Base-by-base conservation (phyloP, 2,329 filamentous ascomycete species). In the Coniella vitis region DNA sequence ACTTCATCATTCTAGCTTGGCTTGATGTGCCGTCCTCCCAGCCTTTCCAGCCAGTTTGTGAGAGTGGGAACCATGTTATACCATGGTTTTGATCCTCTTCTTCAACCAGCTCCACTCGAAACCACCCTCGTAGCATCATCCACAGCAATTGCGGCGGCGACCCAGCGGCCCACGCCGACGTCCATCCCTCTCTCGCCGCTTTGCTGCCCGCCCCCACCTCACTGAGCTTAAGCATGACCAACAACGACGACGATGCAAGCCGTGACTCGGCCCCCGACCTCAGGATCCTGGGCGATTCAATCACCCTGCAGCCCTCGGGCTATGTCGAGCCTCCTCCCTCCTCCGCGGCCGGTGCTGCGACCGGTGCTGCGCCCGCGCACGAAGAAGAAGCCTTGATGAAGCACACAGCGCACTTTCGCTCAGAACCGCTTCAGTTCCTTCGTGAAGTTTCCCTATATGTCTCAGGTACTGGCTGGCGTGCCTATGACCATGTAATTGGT, bases 381-480 rank as follows among this genome's bases (percentile, higher is more conserved):
- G 77, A 77, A 53, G 86, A 90, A 58, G 78, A 84, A 61, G 82
- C 83, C 17, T 70, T 90, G 57, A 83, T 91, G 70, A 82, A 85
- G 65, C 82, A 90, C 62, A 93, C 93, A 76, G 86, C 87, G 42
- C 86, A 90, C 39, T 96, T 97, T 65, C 83, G 91, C 50, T 74
- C 78, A 36, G 79, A 82, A 55, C 81, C 81, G 25, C 66, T 84
- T 14, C 78, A 81, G 73, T 97, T 97, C 65, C 80, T 97, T 25
- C 88, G 90, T 57, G 93, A 98, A 71, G 85, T 98, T 31, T 93
- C 87, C 40, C 76, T 95, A 31, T 90, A 97, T 68, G 86, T 97
- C 55, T 91, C 89, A 12, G 93, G 93, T 47, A 86, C 87, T 44
- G 91, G 90, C 64, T 98, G 93, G 93, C 87, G 93, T 53, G 88